These are phyloP conservation scores for Diaporthe amygdali DNA, from an alignment of 2,329 filamentous ascomycete genomes.

Conservation along the genomic window DNA sequence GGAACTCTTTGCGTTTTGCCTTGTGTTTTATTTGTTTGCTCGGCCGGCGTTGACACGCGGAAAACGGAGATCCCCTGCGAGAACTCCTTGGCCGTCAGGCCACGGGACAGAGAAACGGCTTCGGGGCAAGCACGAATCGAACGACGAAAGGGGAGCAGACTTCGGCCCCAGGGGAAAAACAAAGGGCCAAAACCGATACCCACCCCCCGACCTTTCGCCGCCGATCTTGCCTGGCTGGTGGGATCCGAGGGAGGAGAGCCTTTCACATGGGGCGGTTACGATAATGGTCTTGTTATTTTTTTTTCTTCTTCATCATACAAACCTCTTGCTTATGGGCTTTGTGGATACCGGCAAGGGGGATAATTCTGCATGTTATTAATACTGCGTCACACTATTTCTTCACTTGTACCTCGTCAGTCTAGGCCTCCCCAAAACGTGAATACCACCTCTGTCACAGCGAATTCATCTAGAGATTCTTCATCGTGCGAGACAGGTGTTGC, in stretches of 20 bases:
- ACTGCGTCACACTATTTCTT: conserved; percentile 26
- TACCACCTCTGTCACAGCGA: conserved; percentile 22
- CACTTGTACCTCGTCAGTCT: conserved; percentile 25
- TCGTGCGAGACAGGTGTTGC: background rate
- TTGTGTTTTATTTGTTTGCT: conserved; percentile 24
- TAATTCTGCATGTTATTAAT: conserved; percentile 28
- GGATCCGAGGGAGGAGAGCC: conserved; percentile 1
- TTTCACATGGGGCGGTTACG: conserved; percentile 24
- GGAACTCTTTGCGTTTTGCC: conserved; percentile 22
- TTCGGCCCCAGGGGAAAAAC: background rate
- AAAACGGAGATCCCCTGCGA: conserved; percentile 24
- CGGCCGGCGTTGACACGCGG: conserved; percentile 26
- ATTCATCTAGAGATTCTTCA: background rate
- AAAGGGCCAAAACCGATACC: conserved; percentile 16
- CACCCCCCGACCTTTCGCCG: conserved; percentile 16
- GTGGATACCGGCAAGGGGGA: conserved; percentile 25
- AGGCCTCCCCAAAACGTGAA: conserved; percentile 25
- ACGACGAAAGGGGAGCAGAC: conserved; percentile 1
- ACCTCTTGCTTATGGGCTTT: conserved; percentile 24
- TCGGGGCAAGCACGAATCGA: conserved; percentile 7
- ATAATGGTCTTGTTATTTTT: conserved; percentile 34
- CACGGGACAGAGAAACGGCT: conserved; percentile 13
- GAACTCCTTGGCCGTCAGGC: conserved; percentile 4
- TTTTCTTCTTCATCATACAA: conserved; percentile 33
- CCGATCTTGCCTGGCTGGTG: conserved; percentile 5